These are phyloP conservation scores for Didymella pomorum DNA, from an alignment of 2,329 filamentous ascomycete species.

Conservation along the genomic window DNA sequence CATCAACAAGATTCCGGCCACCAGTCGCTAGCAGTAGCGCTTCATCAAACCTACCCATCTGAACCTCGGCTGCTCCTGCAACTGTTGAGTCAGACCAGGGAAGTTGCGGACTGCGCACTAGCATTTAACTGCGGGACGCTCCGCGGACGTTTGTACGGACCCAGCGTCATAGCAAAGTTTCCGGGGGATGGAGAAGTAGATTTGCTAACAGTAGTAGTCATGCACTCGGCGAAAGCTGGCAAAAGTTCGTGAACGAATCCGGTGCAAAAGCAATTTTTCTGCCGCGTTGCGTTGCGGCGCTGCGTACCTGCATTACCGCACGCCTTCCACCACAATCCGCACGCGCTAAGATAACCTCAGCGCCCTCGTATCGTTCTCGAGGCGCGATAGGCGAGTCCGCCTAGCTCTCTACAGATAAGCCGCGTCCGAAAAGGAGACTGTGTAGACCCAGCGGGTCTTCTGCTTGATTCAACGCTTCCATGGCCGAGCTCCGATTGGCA, in stretches of 20 bases:
- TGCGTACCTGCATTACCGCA: constrained; percentile 13
- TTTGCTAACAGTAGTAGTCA: not conserved
- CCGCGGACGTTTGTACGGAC: not conserved
- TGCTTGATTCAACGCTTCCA: constrained; percentile 2
- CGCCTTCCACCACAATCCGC: not conserved
- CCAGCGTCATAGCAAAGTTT: not conserved
- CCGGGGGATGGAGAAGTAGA: not conserved
- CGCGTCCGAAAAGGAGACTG: not conserved
- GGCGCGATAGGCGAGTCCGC: not conserved
- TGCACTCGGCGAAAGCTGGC: not conserved
- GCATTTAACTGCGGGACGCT: not conserved
- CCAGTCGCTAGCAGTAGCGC: constrained; percentile 4
- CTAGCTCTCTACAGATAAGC: not conserved
- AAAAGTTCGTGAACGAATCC: not conserved
- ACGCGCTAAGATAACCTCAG: not conserved
- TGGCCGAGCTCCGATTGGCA: constrained; percentile 2
- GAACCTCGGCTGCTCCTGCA: not conserved
- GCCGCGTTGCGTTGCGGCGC: not conserved
- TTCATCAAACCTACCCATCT: constrained; percentile 10
- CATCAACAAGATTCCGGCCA: not conserved
- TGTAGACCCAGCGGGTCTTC: not conserved
- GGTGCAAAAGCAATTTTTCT: not conserved
- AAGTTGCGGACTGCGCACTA: not conserved
- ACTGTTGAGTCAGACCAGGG: not conserved
- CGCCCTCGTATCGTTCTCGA: not conserved